Conservation (phyloP, 768 basidiomycete genomes). For the Xanthoconium stramineum region DNA sequence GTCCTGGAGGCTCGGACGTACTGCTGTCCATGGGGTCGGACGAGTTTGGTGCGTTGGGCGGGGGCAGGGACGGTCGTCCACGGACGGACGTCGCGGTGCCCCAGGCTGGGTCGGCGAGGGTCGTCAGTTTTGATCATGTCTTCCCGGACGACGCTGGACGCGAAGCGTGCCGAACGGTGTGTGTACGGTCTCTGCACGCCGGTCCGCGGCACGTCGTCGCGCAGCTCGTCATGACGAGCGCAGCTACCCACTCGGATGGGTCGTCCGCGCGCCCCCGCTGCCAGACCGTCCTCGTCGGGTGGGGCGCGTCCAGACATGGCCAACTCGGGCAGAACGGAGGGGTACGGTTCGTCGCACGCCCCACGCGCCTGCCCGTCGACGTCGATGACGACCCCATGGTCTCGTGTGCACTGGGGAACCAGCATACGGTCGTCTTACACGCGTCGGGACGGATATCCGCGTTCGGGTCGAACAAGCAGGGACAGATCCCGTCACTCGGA, state of each 20-base stretch:
- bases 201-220: slow-evolving; percentile 74
- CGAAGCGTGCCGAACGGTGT: slow-evolving; percentile 15
- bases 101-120: slow-evolving; percentile 1
- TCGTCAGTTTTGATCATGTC: slow-evolving; percentile 14
- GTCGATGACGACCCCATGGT: slow-evolving; percentile 29
- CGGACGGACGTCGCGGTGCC: background rate
- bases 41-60: slow-evolving; percentile 80
- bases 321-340: slow-evolving; percentile 57
- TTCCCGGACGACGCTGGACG: slow-evolving; percentile 31
- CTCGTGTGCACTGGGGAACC: slow-evolving; percentile 45
- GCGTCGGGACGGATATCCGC: slow-evolving; percentile 45
- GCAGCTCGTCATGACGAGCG: slow-evolving; percentile 33
- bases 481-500: slow-evolving; percentile 50
- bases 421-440: slow-evolving; percentile 47
- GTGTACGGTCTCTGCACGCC: slow-evolving; percentile 47
- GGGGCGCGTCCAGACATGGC: slow-evolving; percentile 84
- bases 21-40: slow-evolving; percentile 80
- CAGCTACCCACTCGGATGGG: slow-evolving; percentile 20
- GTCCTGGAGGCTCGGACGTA: slow-evolving; percentile 41
- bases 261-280: background rate
- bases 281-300: slow-evolving; percentile 54
- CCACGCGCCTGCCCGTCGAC: slow-evolving; percentile 35
- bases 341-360: slow-evolving; percentile 14
- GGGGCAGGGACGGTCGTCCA: slow-evolving; percentile 31
- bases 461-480: slow-evolving; percentile 72